phyloP scores from a whole-genome alignment of 169 alveolate genomes.

The Plasmodium coatneyi region DNA sequence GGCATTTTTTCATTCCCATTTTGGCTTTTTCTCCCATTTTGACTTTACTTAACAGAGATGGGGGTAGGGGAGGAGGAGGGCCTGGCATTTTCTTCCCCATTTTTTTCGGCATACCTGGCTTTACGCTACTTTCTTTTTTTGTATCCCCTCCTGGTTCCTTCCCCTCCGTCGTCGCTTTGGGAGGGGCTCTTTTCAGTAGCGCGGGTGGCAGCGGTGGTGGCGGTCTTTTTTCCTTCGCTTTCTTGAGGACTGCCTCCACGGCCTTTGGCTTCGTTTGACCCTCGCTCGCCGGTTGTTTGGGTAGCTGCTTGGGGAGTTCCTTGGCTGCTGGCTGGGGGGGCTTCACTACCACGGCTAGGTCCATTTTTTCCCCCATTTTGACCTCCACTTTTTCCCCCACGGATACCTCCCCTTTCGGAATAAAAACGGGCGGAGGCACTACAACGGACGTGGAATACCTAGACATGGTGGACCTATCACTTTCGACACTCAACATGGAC shows the following conservation, averaged over 20 bases:
- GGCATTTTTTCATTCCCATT: slow-evolving; percentile 73
- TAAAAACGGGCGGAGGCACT: neutral
- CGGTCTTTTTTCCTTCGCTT: slow-evolving; percentile 36
- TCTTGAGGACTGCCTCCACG: slow-evolving; percentile 1
- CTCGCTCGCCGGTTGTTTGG: neutral
- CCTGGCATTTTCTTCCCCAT: slow-evolving; percentile 51
- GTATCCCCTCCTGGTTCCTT: neutral
- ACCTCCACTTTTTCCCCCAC: neutral
- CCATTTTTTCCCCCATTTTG: neutral
- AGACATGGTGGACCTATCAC: neutral
- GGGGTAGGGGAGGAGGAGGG: slow-evolving; percentile 41
- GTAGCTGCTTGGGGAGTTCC: neutral
- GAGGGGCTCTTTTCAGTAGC: neutral
- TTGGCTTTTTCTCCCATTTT: slow-evolving; percentile 1
- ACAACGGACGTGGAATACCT: neutral
- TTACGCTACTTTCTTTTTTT: neutral
- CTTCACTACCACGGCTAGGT: neutral
- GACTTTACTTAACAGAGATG: slow-evolving; percentile 22
- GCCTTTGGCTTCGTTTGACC: neutral
- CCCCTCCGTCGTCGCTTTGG: neutral
- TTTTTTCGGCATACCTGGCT: slow-evolving; percentile 15
- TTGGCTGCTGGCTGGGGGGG: neutral
- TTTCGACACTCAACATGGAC: slow-evolving; percentile 23
- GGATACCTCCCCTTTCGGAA: neutral
- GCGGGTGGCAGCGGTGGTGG: slow-evolving; percentile 69